Evolutionary conservation across 352 stramenopile genomes (phyloP).

Genomic region (Phytophthora ohioensis): DNA sequence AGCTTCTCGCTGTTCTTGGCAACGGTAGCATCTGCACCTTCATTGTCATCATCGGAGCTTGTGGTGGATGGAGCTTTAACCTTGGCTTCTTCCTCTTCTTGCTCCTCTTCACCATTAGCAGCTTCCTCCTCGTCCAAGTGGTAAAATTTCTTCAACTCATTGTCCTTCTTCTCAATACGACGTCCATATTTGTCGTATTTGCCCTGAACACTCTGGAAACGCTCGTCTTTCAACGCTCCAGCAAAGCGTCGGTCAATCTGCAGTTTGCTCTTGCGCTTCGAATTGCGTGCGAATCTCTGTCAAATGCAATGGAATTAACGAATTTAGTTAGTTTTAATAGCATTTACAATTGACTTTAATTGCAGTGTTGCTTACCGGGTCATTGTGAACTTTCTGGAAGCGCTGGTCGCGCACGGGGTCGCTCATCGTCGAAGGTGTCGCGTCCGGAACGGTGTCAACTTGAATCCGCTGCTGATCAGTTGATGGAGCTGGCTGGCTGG

Average conservation of each 20-base stretch:
- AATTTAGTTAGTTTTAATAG: slow-evolving; percentile 10
- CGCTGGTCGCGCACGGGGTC: slow-evolving; percentile 72
- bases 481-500: slow-evolving; percentile 20
- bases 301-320: slow-evolving; percentile 2
- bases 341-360: background rate
- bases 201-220: slow-evolving; percentile 83
- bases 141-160: slow-evolving; percentile 87
- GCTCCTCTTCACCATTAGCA: slow-evolving; percentile 31
- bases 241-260: slow-evolving; percentile 85
- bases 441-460: background rate
- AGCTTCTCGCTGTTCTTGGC: slow-evolving; percentile 68
- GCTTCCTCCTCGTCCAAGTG: slow-evolving; percentile 62
- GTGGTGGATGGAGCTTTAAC: slow-evolving; percentile 36
- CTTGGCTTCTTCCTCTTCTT: slow-evolving; percentile 43
- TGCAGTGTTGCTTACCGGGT: slow-evolving; percentile 55
- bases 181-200: slow-evolving; percentile 92
- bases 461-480: slow-evolving; percentile 4
- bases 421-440: slow-evolving; percentile 36
- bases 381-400: slow-evolving; percentile 90
- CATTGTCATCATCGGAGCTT: slow-evolving; percentile 46
- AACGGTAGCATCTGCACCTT: slow-evolving; percentile 36
- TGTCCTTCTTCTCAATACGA: slow-evolving; percentile 79
- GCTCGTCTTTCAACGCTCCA: slow-evolving; percentile 75
- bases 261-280: slow-evolving; percentile 85
- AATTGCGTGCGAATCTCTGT: slow-evolving; percentile 79